A percentile compares a stretch with the other conserved stretches of the same genome.
Evolutionary conservation across 495 filamentous ascomycete genomes (phyloP).

Genomic region (Amphirosellinia nigrospora): DNA sequence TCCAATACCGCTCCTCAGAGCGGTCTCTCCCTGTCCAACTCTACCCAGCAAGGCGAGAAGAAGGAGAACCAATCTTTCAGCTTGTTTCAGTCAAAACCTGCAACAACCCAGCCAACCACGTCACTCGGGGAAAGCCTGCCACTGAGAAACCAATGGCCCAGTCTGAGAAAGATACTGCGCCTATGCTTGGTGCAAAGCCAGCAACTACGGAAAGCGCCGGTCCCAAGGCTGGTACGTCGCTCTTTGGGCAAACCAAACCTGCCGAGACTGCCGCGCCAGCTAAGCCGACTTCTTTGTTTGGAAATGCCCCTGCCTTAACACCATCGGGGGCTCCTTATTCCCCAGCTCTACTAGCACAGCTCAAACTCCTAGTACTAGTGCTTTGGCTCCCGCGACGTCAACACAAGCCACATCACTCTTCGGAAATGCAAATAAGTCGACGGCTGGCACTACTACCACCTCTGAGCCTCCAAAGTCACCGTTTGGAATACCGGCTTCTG

Average conservation of each 20-base stretch:
- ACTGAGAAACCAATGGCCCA: too few relatives aligned
- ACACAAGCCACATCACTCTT: conserved; percentile 34
- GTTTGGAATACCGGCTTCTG: conserved; percentile 24
- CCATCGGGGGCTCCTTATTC: conserved; percentile 25
- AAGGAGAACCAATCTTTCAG: conserved; percentile 28
- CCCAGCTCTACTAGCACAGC: conserved; percentile 26
- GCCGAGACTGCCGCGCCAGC: conserved; percentile 29
- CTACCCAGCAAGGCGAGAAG: conserved; percentile 29
- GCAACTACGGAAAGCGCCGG: conserved; percentile 23
- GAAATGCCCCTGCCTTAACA: conserved; percentile 26
- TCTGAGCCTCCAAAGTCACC: conserved; percentile 32
- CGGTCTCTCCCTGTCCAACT: conserved; percentile 27
- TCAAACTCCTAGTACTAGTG: conserved; percentile 24
- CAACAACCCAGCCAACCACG: conserved; percentile 27
- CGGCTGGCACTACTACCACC: conserved; percentile 28
- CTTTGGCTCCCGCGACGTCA: conserved; percentile 32
- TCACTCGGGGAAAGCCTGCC: too few relatives aligned
- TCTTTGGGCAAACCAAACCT: conserved; percentile 33
- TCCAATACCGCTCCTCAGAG: conserved; percentile 29
- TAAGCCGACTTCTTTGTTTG: conserved; percentile 33
- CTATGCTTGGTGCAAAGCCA: conserved; percentile 33
- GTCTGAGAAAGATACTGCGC: conserved; percentile 22
- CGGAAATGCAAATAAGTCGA: conserved; percentile 33
- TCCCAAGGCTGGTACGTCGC: conserved; percentile 18
- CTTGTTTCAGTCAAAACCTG: conserved; percentile 30